phyloP scores from a whole-genome alignment of 345 rosid species.

The Citrus sp. region DNA sequence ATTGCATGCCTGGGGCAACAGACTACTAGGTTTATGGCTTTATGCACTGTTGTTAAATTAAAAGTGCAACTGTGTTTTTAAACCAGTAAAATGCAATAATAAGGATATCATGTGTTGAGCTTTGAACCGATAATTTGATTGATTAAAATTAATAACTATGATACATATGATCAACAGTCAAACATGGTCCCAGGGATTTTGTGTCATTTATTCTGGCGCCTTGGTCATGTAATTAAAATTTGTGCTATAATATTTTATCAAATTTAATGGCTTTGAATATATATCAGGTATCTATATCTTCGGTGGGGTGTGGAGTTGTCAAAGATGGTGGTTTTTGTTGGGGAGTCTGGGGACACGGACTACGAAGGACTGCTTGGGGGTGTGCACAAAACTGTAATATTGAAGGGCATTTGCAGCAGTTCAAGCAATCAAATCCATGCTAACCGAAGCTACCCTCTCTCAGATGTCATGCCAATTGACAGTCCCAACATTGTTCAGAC shows the following conservation, averaged over 20 bases:
- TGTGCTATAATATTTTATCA: not conserved
- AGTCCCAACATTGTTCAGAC: conserved; percentile 60
- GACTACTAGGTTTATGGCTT: not conserved
- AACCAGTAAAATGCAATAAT: no score
- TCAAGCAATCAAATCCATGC: conserved; percentile 51
- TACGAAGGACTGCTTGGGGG: conserved; percentile 95
- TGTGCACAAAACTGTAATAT: conserved; percentile 65
- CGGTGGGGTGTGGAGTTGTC: conserved; percentile 91
- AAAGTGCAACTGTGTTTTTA: no score
- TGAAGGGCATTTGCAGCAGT: conserved; percentile 64
- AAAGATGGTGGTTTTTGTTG: conserved; percentile 82
- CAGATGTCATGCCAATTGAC: conserved; percentile 74
- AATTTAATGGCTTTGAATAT: not conserved
- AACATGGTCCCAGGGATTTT: not conserved
- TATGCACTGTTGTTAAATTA: not conserved
- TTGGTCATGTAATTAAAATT: not conserved
- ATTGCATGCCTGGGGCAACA: not conserved
- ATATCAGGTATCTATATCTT: conserved; percentile 74
- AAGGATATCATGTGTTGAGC: not conserved
- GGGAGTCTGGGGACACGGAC: conserved; percentile 93
- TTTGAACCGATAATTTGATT: not conserved
- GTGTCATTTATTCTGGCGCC: not conserved
- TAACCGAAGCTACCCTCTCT: conserved; percentile 76
- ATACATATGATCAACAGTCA: not conserved
- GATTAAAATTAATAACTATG: not conserved